Conservation (phyloP, 2,329 filamentous ascomycete species). For the Penicillium sp. region DNA sequence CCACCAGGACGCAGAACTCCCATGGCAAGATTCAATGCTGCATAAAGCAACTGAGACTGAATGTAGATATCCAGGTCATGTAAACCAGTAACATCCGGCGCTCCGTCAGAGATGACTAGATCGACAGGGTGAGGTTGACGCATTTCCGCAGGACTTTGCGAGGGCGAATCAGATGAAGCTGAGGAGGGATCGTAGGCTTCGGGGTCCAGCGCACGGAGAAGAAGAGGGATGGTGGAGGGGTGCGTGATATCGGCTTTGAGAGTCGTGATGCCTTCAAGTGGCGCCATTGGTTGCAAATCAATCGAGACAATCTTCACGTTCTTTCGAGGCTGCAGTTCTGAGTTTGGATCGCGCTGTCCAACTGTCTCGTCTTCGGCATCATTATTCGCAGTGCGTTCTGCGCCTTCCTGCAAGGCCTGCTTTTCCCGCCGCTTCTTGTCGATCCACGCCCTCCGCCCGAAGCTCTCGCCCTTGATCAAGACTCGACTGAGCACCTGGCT, state of each 20-base stretch:
- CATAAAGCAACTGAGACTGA: constrained; percentile 90
- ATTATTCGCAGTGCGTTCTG: constrained; percentile 12
- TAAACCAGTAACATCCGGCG: constrained; percentile 91
- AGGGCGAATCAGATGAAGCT: constrained; percentile 29
- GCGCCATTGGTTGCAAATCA: constrained; percentile 92
- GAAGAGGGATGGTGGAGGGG: constrained; percentile 85
- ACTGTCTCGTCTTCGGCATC: constrained; percentile 31
- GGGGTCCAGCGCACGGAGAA: constrained; percentile 80
- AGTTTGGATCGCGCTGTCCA: constrained; percentile 22
- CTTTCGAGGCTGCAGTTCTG: constrained; percentile 52
- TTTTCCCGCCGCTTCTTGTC: constrained; percentile 68
- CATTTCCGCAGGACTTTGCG: constrained; percentile 34
- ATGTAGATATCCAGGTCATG: constrained; percentile 99
- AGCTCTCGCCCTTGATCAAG: constrained; percentile 87
- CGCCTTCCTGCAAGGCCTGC: constrained; percentile 25
- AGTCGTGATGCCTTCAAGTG: constrained; percentile 86
- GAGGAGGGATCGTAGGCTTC: constrained; percentile 53
- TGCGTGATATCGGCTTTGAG: constrained; percentile 96
- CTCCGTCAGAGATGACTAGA: constrained; percentile 90
- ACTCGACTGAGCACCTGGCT: constrained; percentile 93
- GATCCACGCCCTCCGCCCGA: constrained; percentile 81
- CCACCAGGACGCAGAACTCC: constrained; percentile 90
- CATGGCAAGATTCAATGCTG: constrained; percentile 86
- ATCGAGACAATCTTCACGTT: constrained; percentile 94
- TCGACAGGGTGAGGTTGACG: constrained; percentile 76